Evolutionary conservation across 1,284 basidiomycete species (phyloP).

Genomic region (Heterobasidion parviporum): DNA sequence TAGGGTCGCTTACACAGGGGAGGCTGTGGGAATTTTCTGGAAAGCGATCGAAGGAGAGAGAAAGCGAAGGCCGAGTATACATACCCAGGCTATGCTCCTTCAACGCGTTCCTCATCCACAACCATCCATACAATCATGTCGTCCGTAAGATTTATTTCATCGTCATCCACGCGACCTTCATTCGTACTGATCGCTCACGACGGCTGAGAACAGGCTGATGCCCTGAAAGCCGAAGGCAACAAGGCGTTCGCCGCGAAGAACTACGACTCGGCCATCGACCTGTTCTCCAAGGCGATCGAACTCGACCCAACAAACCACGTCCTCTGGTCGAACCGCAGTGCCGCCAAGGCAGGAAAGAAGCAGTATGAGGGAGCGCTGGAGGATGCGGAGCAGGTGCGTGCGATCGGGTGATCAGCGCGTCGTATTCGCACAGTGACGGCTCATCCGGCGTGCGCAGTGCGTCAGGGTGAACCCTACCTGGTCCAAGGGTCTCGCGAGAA

Average conservation of each 20-base stretch:
- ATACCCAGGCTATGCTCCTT: neutral
- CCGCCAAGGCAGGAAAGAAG: slow-evolving; percentile 80
- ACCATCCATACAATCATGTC: neutral
- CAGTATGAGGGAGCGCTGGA: slow-evolving; percentile 72
- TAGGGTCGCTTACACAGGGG: neutral
- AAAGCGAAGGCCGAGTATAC: neutral
- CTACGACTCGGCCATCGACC: slow-evolving; percentile 81
- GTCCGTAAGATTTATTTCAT: neutral
- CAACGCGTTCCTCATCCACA: neutral
- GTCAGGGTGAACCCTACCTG: slow-evolving; percentile 78
- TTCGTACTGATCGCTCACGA: no score
- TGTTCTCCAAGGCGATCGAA: slow-evolving; percentile 84
- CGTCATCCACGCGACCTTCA: neutral
- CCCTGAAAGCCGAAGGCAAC: slow-evolving; percentile 91
- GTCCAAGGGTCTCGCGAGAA: slow-evolving; percentile 89
- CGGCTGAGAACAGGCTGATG: slow-evolving; percentile 17
- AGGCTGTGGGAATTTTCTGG: neutral
- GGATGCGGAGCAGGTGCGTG: slow-evolving; percentile 83
- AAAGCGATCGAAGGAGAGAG: neutral
- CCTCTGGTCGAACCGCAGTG: slow-evolving; percentile 90
- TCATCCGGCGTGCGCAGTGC: slow-evolving; percentile 35
- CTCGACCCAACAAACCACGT: slow-evolving; percentile 83
- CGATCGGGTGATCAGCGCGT: neutral
- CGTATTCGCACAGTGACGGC: neutral
- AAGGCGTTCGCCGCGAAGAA: slow-evolving; percentile 93